Evolutionary conservation across 495 filamentous ascomycete genomes (phyloP).

Genomic region (Aspergillus nidulans): DNA sequence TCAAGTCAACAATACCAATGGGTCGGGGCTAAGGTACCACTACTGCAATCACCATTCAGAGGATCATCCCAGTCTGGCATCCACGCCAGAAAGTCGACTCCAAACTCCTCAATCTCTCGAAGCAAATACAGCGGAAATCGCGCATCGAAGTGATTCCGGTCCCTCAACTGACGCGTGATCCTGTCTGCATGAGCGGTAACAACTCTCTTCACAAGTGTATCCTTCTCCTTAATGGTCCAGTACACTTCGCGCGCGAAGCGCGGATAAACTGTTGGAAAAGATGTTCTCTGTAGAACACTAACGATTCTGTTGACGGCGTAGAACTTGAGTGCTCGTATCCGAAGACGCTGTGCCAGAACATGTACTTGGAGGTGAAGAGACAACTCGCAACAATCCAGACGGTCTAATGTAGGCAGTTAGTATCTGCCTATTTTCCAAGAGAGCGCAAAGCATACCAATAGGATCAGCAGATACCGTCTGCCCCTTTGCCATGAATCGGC

Average conservation of each 20-base stretch:
- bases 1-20: background rate
- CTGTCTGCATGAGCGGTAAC: background rate
- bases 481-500: background rate
- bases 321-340: background rate
- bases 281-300: background rate
- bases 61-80: background rate
- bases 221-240: background rate
- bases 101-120: background rate
- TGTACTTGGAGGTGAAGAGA: constrained; percentile 3
- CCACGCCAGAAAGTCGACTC: background rate
- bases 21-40: background rate
- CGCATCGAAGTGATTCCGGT: background rate
- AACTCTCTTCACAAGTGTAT: background rate
- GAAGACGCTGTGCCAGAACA: background rate
- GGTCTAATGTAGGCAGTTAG: background rate
- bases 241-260: constrained; percentile 9
- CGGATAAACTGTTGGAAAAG: background rate
- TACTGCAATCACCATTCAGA: background rate
- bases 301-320: background rate
- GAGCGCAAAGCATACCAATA: background rate
- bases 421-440: background rate
- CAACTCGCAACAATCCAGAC: background rate
- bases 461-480: background rate
- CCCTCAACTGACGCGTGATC: background rate
- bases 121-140: background rate